Conservation (phyloP, 2,329 filamentous ascomycete species). For the Nemania diffusa region DNA sequence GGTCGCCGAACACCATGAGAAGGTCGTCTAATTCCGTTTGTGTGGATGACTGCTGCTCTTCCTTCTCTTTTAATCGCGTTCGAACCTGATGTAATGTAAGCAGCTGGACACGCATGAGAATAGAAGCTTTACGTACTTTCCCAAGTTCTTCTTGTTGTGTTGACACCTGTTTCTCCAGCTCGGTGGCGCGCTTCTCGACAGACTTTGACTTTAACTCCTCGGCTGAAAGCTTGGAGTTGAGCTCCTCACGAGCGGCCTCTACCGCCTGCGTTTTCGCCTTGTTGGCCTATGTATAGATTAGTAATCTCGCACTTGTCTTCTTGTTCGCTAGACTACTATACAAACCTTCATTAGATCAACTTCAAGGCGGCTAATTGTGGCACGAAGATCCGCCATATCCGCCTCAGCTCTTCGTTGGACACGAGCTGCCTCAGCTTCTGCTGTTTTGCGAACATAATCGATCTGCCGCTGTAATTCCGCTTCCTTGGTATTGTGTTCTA, state of each 20-base stretch:
- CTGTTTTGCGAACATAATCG: conserved; percentile 58
- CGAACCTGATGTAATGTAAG: conserved; percentile 44
- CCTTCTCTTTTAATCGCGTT: conserved; percentile 57
- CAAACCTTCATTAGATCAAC: conserved; percentile 69
- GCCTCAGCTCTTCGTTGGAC: conserved; percentile 48
- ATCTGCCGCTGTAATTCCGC: conserved; percentile 55
- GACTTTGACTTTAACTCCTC: conserved; percentile 51
- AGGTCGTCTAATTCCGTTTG: conserved; percentile 84
- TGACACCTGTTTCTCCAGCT: conserved; percentile 60
- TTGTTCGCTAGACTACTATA: not conserved
- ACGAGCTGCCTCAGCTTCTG: conserved; percentile 47
- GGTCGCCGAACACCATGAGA: conserved; percentile 81
- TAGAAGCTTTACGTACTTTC: conserved; percentile 38
- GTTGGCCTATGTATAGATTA: conserved; percentile 57
- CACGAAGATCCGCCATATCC: conserved; percentile 48
- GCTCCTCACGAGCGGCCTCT: conserved; percentile 64
- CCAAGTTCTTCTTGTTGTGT: conserved; percentile 48
- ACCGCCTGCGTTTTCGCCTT: conserved; percentile 71
- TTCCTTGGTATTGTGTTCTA: conserved; percentile 50
- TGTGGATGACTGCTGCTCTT: conserved; percentile 69
- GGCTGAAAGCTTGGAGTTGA: conserved; percentile 49
- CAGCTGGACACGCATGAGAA: conserved; percentile 11
- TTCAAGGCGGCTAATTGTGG: conserved; percentile 66
- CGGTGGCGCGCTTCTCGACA: conserved; percentile 58
- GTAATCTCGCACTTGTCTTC: conserved; percentile 6